Evolutionary conservation across 2,329 filamentous ascomycete species (phyloP), one percentile per base, ranked within the genome.

Genomic region (Ophiostoma triangulosporum): DNA sequence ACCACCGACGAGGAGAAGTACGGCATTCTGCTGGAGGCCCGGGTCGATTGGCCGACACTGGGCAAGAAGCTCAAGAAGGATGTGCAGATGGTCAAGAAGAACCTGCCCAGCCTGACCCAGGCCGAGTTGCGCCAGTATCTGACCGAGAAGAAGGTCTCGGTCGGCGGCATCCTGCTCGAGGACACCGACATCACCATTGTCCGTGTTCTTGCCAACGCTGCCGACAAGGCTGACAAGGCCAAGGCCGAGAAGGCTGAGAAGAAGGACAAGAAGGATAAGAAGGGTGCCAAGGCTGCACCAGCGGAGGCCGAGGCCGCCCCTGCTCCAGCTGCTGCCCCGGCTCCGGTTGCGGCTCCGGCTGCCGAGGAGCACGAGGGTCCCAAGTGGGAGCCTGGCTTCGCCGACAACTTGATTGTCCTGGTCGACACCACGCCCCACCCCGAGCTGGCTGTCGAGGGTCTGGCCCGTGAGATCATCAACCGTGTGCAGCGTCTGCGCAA

Each of bases 31-130:
- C 95, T 96, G 70, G 88, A 86, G 57, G 88, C 91, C 15, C 81
- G 79, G 36, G 90, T 89, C 7, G 93, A 98, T 68, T 96, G 93
- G 85, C 89, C 93, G 14, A 85, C 87, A 2, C 76, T 98, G 15
- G 93, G 93, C 59, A 95, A 95, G 78, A 97, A 97, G 73, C 77
- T 97, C 61, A 95, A 95, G 76, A 96, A 95, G 70, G 90, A 96
- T 63, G 87, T 89, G 59, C 81, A 83, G 59, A 88, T 85, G 65
- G 89, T 97, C 61, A 94, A 94, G 74, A 94, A 91, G 70, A 89
- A 87, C 2, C 72, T 98, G 46, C 90, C 90, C 6, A 75, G 71
- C 36, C 73, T 98, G 49, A 86, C 78, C 20, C 90, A 83, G 60
- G 81, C 87, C 11, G 79, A 95, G 60, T 88, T 95, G 57, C 87